phyloP scores from a whole-genome alignment of 129 eudicot species.

The Glebionis coronaria region DNA sequence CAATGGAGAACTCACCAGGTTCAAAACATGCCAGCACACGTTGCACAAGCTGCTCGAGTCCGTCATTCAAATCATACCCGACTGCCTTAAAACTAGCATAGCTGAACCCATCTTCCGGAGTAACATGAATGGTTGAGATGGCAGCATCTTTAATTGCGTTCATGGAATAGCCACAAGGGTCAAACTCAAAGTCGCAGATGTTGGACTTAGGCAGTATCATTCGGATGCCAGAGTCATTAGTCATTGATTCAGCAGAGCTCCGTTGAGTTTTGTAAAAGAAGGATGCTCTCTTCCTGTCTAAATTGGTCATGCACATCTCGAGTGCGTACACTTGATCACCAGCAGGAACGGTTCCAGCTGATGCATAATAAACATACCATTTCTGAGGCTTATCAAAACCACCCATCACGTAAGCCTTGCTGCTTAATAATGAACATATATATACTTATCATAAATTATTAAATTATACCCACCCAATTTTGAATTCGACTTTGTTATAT shows the following conservation, averaged over 20 bases:
- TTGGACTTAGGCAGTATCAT: conserved; percentile 63
- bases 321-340: conserved; percentile 57
- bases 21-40: conserved; percentile 77
- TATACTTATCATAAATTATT: too few species aligned
- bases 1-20: conserved; percentile 73
- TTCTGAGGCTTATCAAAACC: conserved; percentile 49
- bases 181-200: conserved; percentile 86
- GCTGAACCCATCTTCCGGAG: conserved; percentile 89
- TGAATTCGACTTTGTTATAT: too few species aligned
- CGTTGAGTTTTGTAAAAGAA: conserved; percentile 58
- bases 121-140: too few species aligned
- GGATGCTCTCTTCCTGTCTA: conserved; percentile 70
- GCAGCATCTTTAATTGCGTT: too few species aligned
- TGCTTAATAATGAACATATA: too few species aligned
- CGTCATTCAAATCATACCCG: conserved; percentile 56
- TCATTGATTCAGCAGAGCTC: conserved; percentile 58
- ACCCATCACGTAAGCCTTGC: conserved; percentile 82
- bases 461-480: too few species aligned
- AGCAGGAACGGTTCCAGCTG: conserved; percentile 36
- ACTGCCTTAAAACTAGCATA: conserved; percentile 89
- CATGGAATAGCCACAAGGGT: too few species aligned
- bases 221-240: conserved; percentile 57
- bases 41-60: conserved; percentile 37
- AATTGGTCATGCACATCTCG: conserved; percentile 87
- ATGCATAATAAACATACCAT: conserved; percentile 78